Conservation (phyloP, 257 asterid species). For the Leptodermis oblonga region DNA sequence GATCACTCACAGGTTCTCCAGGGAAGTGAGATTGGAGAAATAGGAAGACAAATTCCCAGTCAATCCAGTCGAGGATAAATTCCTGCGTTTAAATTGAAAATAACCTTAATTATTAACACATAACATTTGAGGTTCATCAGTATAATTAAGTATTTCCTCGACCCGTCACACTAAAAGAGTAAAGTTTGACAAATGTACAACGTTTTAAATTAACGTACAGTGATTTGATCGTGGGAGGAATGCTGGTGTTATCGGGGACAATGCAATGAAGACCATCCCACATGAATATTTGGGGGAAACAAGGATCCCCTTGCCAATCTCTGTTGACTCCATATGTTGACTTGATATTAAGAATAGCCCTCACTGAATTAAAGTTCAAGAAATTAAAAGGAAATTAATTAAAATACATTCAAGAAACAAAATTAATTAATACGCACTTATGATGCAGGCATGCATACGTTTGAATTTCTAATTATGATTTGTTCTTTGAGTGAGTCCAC, state of each 20-base stretch:
- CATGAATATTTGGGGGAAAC: constrained; percentile 18
- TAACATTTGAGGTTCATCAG: too few species aligned
- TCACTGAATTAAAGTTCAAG: constrained; percentile 18
- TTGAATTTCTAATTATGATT: too few species aligned
- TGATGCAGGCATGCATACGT: too few species aligned
- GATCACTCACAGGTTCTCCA: constrained; percentile 26
- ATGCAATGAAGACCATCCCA: constrained; percentile 44
- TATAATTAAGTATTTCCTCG: too few species aligned
- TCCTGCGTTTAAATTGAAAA: constrained; percentile 12
- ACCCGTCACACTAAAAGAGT: too few species aligned
- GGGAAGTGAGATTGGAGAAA: constrained; percentile 19
- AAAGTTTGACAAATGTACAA: too few species aligned
- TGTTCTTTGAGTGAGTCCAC: too few species aligned
- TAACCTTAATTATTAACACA: too few species aligned
- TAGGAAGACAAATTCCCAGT: constrained; percentile 16
- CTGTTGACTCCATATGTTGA: constrained; percentile 23
- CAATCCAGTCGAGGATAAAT: constrained; percentile 26
- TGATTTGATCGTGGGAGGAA: constrained; percentile 21
- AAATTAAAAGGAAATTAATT: too few species aligned
- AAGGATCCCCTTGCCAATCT: constrained; percentile 50
- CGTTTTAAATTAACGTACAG: constrained; percentile 36
- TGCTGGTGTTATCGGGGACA: background rate
- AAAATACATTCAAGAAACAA: too few species aligned
- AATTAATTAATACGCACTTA: too few species aligned
- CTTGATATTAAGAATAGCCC: constrained; percentile 25